Evolutionary conservation across 345 rosid genomes (phyloP), one percentile per base, ranked within the genome.

Genomic region (Eucalyptus lansdowneana): DNA sequence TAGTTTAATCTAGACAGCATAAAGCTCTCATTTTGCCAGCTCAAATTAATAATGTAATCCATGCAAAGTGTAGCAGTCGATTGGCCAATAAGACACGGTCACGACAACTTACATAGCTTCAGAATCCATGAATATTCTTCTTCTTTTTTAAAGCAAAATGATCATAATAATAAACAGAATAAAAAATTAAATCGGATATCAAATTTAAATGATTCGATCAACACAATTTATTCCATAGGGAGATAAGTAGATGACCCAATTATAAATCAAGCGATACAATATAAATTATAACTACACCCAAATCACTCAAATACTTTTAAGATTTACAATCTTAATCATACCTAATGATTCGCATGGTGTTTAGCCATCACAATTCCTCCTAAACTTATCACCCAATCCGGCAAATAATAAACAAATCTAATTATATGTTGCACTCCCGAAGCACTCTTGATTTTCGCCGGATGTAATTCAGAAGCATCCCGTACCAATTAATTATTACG

Each of bases 271-370:
- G 14, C 1, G 2, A 69, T 69, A 34, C 7, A 34, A 34, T 9
- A 34, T 21, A 76, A 7, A 21, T 21, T 11, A 76, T 21, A 6
- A 76, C 29, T 5, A 34, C 45, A 72, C 14, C 40, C 14, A 37
- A 72, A 7, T 6, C 2, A 6, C 2, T 37, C 14, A 19, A 72
- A 40, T 2, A 37, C 15, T 21, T 0, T 21, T 3, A 11, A 11
- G 1, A 11, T 37, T 10, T 2, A 11, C 15, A 11, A 7, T 6
- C 27, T 22, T 4, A 4, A 6, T 40, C 24, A 76, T 6, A 21
- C 47, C 16, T 13, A 6, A 27, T 1, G 9, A 62, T 62, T 62
- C 1, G 4, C 67, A 60, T 27, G 31, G 15, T 76, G 3, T 21
- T 76, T 76, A 37, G 15, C 29, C 47, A 24, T 40, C 14, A 1